phyloP scores from a whole-genome alignment of 352 stramenopile genomes.

The Globisporangium polare region DNA sequence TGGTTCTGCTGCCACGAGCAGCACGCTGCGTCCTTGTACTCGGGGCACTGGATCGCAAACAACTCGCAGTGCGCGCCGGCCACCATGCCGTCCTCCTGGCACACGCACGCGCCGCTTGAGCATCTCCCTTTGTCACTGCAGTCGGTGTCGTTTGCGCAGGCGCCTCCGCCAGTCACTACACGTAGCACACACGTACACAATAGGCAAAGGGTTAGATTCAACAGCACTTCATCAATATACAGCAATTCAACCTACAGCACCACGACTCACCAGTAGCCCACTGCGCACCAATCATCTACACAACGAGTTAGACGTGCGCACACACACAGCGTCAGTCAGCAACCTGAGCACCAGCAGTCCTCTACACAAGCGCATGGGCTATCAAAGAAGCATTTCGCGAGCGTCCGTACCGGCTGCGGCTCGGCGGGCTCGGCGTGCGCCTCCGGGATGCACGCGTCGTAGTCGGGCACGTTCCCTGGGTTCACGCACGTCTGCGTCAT shows the following conservation, averaged over 20 bases:
- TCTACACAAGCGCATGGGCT: neutral
- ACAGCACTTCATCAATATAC: no score
- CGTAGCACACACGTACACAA: neutral
- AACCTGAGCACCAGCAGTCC: neutral
- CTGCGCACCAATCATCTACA: constrained; percentile 32
- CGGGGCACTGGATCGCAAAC: constrained; percentile 81
- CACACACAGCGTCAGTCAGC: neutral
- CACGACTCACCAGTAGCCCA: constrained; percentile 39
- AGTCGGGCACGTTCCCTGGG: constrained; percentile 64
- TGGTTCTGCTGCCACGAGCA: constrained; percentile 91
- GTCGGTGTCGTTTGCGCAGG: constrained; percentile 44
- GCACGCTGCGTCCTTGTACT: constrained; percentile 71
- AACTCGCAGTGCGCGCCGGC: constrained; percentile 69
- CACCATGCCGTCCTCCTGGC: constrained; percentile 58
- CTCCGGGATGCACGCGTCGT: constrained; percentile 67
- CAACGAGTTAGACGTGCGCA: neutral
- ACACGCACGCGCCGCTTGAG: constrained; percentile 38
- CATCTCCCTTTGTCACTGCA: constrained; percentile 59
- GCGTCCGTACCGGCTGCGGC: constrained; percentile 29
- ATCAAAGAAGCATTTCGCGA: neutral
- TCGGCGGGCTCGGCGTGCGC: constrained; percentile 35
- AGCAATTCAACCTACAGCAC: neutral
- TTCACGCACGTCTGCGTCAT: constrained; percentile 84
- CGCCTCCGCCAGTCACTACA: constrained; percentile 62
- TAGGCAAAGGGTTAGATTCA: neutral